Base-by-base conservation (phyloP, 768 basidiomycete species). In the Chalciporus pseudorubinellus region DNA sequence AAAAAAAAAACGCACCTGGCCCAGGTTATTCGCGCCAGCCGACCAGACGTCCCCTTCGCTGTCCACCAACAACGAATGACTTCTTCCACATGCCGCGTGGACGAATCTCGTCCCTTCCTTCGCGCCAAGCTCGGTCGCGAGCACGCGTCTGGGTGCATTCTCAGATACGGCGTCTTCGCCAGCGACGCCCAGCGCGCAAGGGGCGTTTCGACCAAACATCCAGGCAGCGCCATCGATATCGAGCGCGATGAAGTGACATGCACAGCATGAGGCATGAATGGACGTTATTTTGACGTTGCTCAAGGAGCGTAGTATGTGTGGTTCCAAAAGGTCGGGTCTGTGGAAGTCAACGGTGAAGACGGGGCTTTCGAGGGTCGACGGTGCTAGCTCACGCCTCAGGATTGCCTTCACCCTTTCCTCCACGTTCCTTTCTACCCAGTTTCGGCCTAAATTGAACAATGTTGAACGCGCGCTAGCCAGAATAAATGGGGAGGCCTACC, bases 301-400 rank as follows among this genome's bases (percentile, higher is more conserved):
- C 28, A 98, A 75, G 1, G 92, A 90, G 51, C 95, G 89, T 16
- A 98, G 79, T 61, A 95, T 91, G 70, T 94, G 82, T 0, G 94
- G 93, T 68, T 89, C 83, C 47, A 86, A 78, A 4, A 98, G 80
- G 76, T 98, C 94, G 4, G 92, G 86, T 77, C 82, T 67, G 77
- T 80, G 61, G 43, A 39, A 42, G 36, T 20, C 19, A 16, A 9
- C n/a, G n/a, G 49, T 56, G 28, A 55, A 42, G 39, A 50, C 21
- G 51, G 36, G 13, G 20, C 4, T n/a, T 40, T 56, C 16, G 40
- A 39, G 26, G 39, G 39, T 42, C 9, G 38, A 47, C 12, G 13
- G 26, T 44, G 18, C 12, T 50, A 22, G 44, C 65, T 59, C 56
- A 69, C 72, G 70, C 69, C 24, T 70, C 65, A 45, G 69, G 68